Base-by-base conservation (phyloP, 2,329 filamentous ascomycete genomes). In the Clarireedia paspali region DNA sequence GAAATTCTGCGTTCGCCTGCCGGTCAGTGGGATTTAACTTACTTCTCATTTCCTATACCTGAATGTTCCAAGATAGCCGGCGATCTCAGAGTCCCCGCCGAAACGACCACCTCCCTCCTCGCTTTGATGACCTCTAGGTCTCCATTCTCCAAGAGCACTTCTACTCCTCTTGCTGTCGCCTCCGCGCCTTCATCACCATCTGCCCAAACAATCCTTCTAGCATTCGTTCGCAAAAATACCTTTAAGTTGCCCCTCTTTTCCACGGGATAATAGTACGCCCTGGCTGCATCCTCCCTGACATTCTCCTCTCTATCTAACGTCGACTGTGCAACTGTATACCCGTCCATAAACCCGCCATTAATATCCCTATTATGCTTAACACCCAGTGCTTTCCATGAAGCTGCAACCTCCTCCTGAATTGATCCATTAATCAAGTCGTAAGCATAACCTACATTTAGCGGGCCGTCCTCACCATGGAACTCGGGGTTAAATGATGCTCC, bases 111-210 rank as follows among this genome's bases (percentile, higher is more conserved):
- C 39, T 70, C 68, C 44, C 63, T 65, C 26, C 38, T 60, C 4
- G 65, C 67, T 6, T 59, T 58, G 2, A 70, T 59, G 7, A 38
- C 60, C 30, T 59, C 36, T 3, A 53, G 40, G n/a, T 55, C 56
- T 1, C 57, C 58, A 26, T 59, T 50, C 6, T 46, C 39, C 17
- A 48, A 30, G 4, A 45, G 42, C 9, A 67, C 53, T 52, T 68
- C 60, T n/a, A 67, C 63, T 7, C 63, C 64, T 17, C 52, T 52
- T 2, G 59, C 57, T 67, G 95, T 45, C 34, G 36, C 30, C 4
- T 50, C 27, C 10, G 36, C 47, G 26, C 45, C 24, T 2, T 49
- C 27, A 14, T 36, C 47, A 23, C 45, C 5, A 46, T 47, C 17
- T 30, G 27, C 50, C 62, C 53, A 62, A 14, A 50, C 23, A 24